phyloP scores from a whole-genome alignment of 2,329 filamentous ascomycete species.

The Botrytis medusae region DNA sequence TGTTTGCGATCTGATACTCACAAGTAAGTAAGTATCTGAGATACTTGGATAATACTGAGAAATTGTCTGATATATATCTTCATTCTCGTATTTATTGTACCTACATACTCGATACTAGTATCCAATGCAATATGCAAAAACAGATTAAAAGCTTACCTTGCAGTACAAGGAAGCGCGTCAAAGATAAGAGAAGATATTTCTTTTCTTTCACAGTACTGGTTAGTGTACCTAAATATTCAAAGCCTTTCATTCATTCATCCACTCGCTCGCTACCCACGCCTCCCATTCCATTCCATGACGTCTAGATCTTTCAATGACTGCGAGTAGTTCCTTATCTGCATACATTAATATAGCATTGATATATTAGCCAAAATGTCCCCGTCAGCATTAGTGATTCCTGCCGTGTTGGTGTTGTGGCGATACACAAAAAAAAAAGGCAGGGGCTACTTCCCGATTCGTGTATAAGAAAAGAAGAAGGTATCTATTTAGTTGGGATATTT shows the following conservation, averaged over 20 bases:
- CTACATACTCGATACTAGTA: neutral
- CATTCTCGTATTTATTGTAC: neutral
- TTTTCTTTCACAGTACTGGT: no score
- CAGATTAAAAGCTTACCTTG: no score
- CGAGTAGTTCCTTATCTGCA: neutral
- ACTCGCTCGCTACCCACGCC: neutral
- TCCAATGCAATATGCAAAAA: no score
- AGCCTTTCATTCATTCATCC: neutral
- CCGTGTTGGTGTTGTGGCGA: neutral
- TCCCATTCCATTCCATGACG: neutral
- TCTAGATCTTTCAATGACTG: neutral
- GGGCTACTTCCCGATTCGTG: neutral
- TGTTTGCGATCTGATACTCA: no score
- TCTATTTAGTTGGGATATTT: no score
- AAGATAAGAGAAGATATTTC: no score
- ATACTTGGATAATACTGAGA: no score
- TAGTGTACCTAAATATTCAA: neutral
- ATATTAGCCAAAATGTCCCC: no score
- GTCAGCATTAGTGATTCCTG: neutral
- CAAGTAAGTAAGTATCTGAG: no score
- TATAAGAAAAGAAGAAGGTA: neutral
- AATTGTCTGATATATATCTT: neutral
- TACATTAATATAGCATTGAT: no score
- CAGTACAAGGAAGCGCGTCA: no score
- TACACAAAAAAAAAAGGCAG: neutral